Conservation (phyloP, 371 early-diverging fungal species). For the Actinomortierella ambigua region DNA sequence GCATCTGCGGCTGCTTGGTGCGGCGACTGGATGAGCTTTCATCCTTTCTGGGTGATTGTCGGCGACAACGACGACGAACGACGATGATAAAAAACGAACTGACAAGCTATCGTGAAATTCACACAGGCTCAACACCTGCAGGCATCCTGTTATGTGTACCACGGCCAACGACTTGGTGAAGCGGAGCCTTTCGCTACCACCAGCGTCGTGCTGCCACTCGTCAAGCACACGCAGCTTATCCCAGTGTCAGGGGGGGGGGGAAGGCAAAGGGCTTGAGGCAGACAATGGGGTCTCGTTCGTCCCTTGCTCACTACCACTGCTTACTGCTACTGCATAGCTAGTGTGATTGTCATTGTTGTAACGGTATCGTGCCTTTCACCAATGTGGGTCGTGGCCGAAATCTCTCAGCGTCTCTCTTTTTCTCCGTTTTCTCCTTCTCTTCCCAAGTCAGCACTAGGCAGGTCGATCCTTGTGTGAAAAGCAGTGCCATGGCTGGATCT, state of each 20-base stretch:
- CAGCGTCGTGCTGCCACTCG: constrained; percentile 6
- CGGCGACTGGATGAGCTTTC: background rate
- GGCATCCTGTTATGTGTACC: constrained; percentile 41
- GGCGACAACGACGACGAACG: background rate
- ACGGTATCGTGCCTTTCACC: no score
- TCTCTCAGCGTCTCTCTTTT: no score
- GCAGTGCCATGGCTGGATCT: no score
- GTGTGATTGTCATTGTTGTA: no score
- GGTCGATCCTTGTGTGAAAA: no score
- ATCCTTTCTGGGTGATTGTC: constrained; percentile 1
- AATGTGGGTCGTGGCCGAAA: no score
- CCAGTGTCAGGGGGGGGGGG: constrained; percentile 19
- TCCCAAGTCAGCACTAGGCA: no score
- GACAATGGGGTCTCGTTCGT: no score
- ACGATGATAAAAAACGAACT: no score
- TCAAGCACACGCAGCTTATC: constrained; percentile 41
- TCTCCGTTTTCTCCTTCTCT: no score
- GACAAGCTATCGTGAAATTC: constrained; percentile 28
- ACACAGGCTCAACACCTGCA: constrained; percentile 35
- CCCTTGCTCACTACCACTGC: no score
- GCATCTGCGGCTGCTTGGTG: constrained; percentile 12
- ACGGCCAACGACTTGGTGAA: constrained; percentile 39
- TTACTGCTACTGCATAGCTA: no score
- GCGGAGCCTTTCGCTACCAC: constrained; percentile 14
- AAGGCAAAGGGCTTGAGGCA: constrained; percentile 12